These are phyloP conservation scores for Ceratobasidium sp. DNA, from an alignment of 1,284 basidiomycete species.

Conservation along the genomic window DNA sequence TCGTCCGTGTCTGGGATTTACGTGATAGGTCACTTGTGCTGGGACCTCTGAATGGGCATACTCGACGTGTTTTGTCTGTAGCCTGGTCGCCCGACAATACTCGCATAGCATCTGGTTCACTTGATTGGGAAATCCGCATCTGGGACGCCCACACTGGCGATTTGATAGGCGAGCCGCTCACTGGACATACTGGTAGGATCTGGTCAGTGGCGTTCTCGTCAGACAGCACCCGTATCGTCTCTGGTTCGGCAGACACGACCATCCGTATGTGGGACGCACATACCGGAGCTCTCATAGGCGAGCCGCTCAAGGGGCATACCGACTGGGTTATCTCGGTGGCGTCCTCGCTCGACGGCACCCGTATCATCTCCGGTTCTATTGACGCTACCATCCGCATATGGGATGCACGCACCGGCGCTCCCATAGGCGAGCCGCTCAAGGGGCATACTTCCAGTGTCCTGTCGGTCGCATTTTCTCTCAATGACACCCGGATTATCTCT, in stretches of 20 bases:
- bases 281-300: not conserved
- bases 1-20: slow-evolving; percentile 43
- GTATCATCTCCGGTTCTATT: not conserved
- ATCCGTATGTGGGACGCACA: slow-evolving; percentile 39
- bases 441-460: slow-evolving; percentile 1
- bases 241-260: slow-evolving; percentile 23
- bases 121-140: slow-evolving; percentile 30
- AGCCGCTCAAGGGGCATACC: slow-evolving; percentile 17
- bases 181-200: not conserved
- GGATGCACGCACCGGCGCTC: slow-evolving; percentile 18
- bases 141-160: slow-evolving; percentile 31
- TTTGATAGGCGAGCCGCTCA: not conserved
- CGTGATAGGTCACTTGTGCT: not conserved
- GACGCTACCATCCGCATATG: slow-evolving; percentile 15
- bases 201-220: slow-evolving; percentile 28
- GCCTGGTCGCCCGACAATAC: slow-evolving; percentile 30
- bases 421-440: not conserved
- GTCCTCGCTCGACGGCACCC: not conserved
- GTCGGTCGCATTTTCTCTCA: slow-evolving; percentile 25
- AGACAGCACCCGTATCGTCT: slow-evolving; percentile 31
- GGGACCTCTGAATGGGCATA: slow-evolving; percentile 25
- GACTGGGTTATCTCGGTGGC: slow-evolving; percentile 24
- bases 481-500: slow-evolving; percentile 23
- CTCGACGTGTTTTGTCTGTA: slow-evolving; percentile 4
- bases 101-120: slow-evolving; percentile 31